These are phyloP conservation scores for Cyberlindnera mycetangii DNA, from an alignment of 805 yeast species.

Conservation along the genomic window DNA sequence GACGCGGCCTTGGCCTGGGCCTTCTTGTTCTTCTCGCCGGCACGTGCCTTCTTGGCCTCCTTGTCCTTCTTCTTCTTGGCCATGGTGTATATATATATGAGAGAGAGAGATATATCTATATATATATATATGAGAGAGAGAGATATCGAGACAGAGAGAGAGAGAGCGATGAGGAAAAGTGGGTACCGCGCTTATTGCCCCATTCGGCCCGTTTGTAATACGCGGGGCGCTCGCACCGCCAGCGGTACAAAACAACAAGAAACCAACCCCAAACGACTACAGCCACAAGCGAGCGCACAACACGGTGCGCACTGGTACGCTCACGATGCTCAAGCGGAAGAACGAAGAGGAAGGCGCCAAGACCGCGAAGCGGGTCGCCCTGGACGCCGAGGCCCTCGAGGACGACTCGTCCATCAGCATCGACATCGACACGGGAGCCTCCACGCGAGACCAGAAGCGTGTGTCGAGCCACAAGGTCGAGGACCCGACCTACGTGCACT, in stretches of 20 bases:
- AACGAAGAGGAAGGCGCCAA: constrained; percentile 51
- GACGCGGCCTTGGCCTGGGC: constrained; percentile 67
- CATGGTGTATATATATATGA: constrained; percentile 54
- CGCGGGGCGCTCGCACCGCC: neutral
- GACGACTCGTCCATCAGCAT: constrained; percentile 5
- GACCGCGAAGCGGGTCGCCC: constrained; percentile 61
- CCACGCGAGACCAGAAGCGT: constrained; percentile 3
- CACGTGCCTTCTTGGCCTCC: constrained; percentile 86
- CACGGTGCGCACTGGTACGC: neutral
- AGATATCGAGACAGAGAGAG: neutral
- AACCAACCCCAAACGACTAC: neutral
- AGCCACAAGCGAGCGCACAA: neutral
- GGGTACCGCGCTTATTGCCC: neutral
- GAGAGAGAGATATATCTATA: neutral
- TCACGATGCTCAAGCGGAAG: constrained; percentile 56
- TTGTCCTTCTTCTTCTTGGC: constrained; percentile 88
- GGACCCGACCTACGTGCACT: constrained; percentile 60
- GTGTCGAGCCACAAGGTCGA: constrained; percentile 33
- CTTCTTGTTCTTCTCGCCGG: constrained; percentile 80
- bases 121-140: neutral
- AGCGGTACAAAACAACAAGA: neutral
- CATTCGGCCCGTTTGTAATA: neutral
- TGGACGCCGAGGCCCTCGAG: constrained; percentile 57
- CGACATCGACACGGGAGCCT: constrained; percentile 12
- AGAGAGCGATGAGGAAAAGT: neutral